A percentile compares a stretch with the other conserved stretches of the same genome.
These are phyloP conservation scores for Aspergillus affinis DNA, from an alignment of 495 filamentous ascomycete species.

Conservation along the genomic window DNA sequence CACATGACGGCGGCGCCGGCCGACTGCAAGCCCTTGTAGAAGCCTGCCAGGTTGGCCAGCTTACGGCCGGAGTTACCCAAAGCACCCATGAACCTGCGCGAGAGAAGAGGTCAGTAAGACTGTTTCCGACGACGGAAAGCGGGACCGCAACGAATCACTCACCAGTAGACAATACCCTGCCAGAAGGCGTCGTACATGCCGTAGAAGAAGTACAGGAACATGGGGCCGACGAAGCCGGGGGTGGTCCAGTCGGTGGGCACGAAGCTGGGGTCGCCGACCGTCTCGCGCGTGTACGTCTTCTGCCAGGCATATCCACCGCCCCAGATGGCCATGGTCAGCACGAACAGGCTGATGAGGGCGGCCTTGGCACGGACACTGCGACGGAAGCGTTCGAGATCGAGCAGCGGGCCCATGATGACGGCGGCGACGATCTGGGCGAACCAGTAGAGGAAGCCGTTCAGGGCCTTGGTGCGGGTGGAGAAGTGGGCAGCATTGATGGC, in stretches of 20 bases:
- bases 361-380: conserved; percentile 41
- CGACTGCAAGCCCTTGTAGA: conserved; percentile 91
- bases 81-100: conserved; percentile 75
- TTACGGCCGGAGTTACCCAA: conserved; percentile 87
- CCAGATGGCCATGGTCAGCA: conserved; percentile 47
- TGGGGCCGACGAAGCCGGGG: conserved; percentile 8
- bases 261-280: conserved; percentile 16
- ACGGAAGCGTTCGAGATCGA: conserved; percentile 41
- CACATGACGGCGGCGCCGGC: conserved; percentile 80
- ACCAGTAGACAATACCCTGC: conserved; percentile 39
- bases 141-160: no score
- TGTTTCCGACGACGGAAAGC: no score
- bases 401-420: conserved; percentile 42
- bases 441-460: conserved; percentile 54
- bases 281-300: conserved; percentile 33
- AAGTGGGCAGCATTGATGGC: conserved; percentile 50
- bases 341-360: conserved; percentile 40
- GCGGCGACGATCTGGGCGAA: conserved; percentile 53
- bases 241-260: conserved; percentile 35
- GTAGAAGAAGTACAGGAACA: conserved; percentile 52
- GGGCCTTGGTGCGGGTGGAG: conserved; percentile 43
- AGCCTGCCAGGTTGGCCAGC: conserved; percentile 84
- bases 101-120: background rate
- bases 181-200: conserved; percentile 51
- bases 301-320: conserved; percentile 55